A percentile compares a stretch with the other conserved stretches of the same genome.
phyloP scores from a whole-genome alignment of 2,329 filamentous ascomycete genomes.

The Fusarium gaditjirri region DNA sequence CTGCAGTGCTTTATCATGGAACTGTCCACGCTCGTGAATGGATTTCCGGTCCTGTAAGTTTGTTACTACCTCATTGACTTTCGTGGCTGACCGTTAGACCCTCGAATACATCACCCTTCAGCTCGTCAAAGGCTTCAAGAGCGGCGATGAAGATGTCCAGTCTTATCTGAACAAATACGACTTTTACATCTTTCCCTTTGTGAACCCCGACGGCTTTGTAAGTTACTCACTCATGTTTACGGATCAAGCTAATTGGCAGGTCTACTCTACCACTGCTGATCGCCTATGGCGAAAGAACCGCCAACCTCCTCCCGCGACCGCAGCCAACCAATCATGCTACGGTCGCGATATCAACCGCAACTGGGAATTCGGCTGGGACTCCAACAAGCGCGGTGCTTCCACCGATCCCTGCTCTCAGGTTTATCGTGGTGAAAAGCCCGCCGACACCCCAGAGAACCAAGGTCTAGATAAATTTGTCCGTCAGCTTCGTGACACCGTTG shows the following conservation, averaged over 20 bases:
- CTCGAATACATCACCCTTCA: slow-evolving; percentile 60
- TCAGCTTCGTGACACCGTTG: slow-evolving; percentile 46
- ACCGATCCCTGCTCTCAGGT: slow-evolving; percentile 60
- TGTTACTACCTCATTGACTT: fast-evolving
- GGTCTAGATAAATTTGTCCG: slow-evolving; percentile 52
- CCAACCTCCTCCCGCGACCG: slow-evolving; percentile 47
- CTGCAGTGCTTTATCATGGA: slow-evolving; percentile 61
- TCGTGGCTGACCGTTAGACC: slow-evolving; percentile 37
- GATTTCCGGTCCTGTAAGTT: slow-evolving; percentile 64
- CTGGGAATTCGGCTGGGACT: slow-evolving; percentile 62
- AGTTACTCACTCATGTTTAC: background rate
- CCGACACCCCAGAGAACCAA: slow-evolving; percentile 59
- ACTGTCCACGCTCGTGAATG: slow-evolving; percentile 66
- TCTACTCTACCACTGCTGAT: slow-evolving; percentile 58
- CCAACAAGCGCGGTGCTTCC: slow-evolving; percentile 56
- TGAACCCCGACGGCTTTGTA: slow-evolving; percentile 58
- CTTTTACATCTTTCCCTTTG: slow-evolving; percentile 64
- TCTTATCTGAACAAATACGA: slow-evolving; percentile 65
- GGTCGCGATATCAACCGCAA: slow-evolving; percentile 67
- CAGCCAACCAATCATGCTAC: slow-evolving; percentile 50
- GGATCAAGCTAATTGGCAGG: slow-evolving; percentile 28
- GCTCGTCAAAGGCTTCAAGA: slow-evolving; percentile 56
- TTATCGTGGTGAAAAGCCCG: slow-evolving; percentile 54
- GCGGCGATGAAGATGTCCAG: slow-evolving; percentile 49
- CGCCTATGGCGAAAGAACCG: slow-evolving; percentile 66